A percentile compares a stretch with the other conserved stretches of the same genome.
Conservation (phyloP, 805 yeast genomes). For the Starmerella stellata region DNA sequence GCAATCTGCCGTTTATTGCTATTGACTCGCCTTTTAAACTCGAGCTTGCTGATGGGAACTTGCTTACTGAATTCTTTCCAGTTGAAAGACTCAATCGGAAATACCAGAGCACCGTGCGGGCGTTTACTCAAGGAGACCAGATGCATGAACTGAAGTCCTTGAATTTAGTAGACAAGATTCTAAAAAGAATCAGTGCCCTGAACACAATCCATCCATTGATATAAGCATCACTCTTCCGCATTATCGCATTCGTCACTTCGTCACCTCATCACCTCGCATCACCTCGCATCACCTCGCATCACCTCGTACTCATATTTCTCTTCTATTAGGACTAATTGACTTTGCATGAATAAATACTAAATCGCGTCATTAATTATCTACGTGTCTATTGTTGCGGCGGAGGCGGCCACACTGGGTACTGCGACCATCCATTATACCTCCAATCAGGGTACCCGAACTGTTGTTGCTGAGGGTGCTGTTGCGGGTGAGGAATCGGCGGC, state of each 20-base stretch:
- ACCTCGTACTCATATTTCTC: too few relatives aligned
- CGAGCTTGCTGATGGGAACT: not conserved
- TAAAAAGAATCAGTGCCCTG: not conserved
- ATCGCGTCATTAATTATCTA: too few relatives aligned
- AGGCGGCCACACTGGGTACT: slow-evolving; percentile 7
- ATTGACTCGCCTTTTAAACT: not conserved
- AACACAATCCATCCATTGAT: not conserved
- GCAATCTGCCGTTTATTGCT: not conserved
- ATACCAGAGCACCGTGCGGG: not conserved
- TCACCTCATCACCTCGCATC: too few relatives aligned
- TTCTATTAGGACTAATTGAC: too few relatives aligned
- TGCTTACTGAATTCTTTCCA: not conserved
- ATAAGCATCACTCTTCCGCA: not conserved
- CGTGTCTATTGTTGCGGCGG: too few relatives aligned
- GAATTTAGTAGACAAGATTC: not conserved
- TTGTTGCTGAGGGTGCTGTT: not conserved
- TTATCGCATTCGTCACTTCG: too few relatives aligned
- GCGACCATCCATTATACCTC: slow-evolving; percentile 1
- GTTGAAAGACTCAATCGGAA: not conserved
- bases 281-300: too few relatives aligned
- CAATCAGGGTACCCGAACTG: not conserved
- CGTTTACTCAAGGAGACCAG: not conserved
- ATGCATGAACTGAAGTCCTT: not conserved
- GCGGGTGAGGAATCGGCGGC: not conserved
- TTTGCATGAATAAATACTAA: too few relatives aligned